Percentiles rank a stretch among this genome's conserved stretches.
phyloP scores from a whole-genome alignment of 73 alveolate species.

The Paramecium bursaria region DNA sequence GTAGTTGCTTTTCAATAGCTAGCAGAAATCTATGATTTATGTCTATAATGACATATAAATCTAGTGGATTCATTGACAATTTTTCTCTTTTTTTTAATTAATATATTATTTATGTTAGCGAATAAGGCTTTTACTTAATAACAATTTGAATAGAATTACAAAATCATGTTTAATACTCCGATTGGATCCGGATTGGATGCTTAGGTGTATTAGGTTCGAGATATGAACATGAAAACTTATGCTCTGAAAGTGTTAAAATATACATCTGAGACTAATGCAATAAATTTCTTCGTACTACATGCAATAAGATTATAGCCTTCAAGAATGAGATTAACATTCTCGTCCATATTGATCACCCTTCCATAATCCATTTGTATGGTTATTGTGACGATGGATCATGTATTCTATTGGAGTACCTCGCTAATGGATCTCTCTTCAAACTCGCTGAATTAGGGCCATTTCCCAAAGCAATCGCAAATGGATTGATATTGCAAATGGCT shows the following conservation, averaged over 20 bases:
- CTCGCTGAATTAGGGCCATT: constrained; percentile 11
- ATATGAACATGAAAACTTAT: neutral
- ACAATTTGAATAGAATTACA: constrained; percentile 34
- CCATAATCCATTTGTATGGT: constrained; percentile 7
- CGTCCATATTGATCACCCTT: constrained; percentile 30
- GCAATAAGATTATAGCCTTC: neutral
- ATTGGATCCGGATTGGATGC: constrained; percentile 44
- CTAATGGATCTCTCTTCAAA: constrained; percentile 28
- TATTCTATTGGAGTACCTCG: constrained; percentile 24
- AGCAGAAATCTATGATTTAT: too few relatives aligned
- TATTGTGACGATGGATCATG: constrained; percentile 38
- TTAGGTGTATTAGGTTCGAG: neutral
- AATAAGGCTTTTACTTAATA: constrained; percentile 32
- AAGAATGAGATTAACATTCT: constrained; percentile 54
- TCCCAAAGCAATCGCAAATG: constrained; percentile 53
- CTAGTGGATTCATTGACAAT: too few relatives aligned
- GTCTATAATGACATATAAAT: too few relatives aligned
- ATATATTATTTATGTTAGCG: neutral
- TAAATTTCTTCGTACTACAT: constrained; percentile 21
- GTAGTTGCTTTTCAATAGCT: too few relatives aligned
- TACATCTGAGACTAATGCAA: constrained; percentile 22
- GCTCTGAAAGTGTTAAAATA: constrained; percentile 32
- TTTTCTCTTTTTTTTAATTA: too few relatives aligned
- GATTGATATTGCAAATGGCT: constrained; percentile 12
- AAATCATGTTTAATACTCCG: neutral